A percentile compares a stretch with the other conserved stretches of the same genome.
phyloP scores from a whole-genome alignment of 140 eudicot genomes.

The Oenanthe javanica region DNA sequence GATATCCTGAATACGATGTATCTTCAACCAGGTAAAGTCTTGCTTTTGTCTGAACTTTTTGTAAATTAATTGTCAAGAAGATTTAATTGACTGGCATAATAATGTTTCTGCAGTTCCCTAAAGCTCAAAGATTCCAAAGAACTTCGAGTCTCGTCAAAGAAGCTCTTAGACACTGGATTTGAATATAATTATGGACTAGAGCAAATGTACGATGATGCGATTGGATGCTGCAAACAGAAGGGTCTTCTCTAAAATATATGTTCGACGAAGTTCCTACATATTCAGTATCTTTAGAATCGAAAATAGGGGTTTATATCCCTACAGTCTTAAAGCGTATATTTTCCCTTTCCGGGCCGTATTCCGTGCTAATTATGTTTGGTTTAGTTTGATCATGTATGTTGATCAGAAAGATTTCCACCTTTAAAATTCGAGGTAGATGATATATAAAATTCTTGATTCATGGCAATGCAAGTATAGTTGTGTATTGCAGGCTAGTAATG shows the following conservation, averaged over 20 bases:
- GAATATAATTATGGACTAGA: constrained; percentile 23
- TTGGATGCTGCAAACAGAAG: constrained; percentile 4
- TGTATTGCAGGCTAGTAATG: too few species aligned
- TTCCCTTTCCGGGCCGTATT: background rate
- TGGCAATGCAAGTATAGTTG: too few species aligned
- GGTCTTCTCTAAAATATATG: background rate
- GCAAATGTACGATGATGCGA: constrained; percentile 30
- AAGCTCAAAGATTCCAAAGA: background rate
- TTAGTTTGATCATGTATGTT: background rate
- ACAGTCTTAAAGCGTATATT: background rate
- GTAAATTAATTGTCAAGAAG: background rate
- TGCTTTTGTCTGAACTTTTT: background rate
- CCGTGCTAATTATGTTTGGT: background rate
- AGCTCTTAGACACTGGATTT: constrained; percentile 33
- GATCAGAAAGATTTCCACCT: too few species aligned
- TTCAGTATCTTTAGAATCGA: too few species aligned
- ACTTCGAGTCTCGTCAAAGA: constrained; percentile 17
- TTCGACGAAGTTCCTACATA: background rate
- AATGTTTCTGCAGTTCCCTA: background rate
- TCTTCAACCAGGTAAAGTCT: constrained; percentile 31
- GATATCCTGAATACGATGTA: constrained; percentile 34
- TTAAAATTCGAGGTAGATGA: too few species aligned
- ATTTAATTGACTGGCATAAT: background rate
- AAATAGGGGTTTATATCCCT: too few species aligned
- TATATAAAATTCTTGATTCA: too few species aligned